These are phyloP conservation scores for Nothophytophthora sp. DNA, from an alignment of 352 stramenopile genomes.

Conservation along the genomic window DNA sequence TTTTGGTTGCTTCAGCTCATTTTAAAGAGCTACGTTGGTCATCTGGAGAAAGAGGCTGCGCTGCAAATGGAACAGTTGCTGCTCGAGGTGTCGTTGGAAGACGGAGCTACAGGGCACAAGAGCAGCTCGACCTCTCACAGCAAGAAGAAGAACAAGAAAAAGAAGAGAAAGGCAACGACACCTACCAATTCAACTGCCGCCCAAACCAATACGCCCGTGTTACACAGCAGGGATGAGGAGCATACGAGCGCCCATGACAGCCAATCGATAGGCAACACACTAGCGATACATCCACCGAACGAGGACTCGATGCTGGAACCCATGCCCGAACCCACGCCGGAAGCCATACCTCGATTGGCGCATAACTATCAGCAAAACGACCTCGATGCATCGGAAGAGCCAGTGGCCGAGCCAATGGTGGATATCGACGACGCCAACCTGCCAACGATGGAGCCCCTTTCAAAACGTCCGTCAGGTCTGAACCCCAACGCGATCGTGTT, in stretches of 20 bases:
- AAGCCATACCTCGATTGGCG: too few relatives aligned
- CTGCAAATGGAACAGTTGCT: slow-evolving; percentile 80
- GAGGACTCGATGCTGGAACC: slow-evolving; percentile 8
- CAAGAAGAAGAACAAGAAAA: slow-evolving; percentile 52
- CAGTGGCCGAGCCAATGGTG: slow-evolving; percentile 13
- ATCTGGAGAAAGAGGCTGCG: slow-evolving; percentile 68
- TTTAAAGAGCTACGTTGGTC: slow-evolving; percentile 65
- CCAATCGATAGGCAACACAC: background rate
- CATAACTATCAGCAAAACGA: too few relatives aligned
- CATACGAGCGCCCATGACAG: slow-evolving; percentile 1
- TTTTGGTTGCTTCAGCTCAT: slow-evolving; percentile 66
- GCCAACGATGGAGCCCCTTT: slow-evolving; percentile 1
- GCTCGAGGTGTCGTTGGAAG: slow-evolving; percentile 51
- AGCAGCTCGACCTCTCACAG: background rate
- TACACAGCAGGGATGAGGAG: background rate
- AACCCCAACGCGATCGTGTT: slow-evolving; percentile 69
- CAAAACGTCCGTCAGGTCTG: slow-evolving; percentile 25
- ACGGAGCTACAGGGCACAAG: slow-evolving; percentile 7
- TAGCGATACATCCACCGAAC: too few relatives aligned
- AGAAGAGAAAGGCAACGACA: slow-evolving; percentile 30
- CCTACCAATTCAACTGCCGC: background rate
- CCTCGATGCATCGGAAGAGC: slow-evolving; percentile 7
- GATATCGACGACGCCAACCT: slow-evolving; percentile 2
- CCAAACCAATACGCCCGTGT: background rate
- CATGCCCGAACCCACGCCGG: slow-evolving; percentile 15